phyloP scores from a whole-genome alignment of 768 basidiomycete genomes.

The Mycena metata region DNA sequence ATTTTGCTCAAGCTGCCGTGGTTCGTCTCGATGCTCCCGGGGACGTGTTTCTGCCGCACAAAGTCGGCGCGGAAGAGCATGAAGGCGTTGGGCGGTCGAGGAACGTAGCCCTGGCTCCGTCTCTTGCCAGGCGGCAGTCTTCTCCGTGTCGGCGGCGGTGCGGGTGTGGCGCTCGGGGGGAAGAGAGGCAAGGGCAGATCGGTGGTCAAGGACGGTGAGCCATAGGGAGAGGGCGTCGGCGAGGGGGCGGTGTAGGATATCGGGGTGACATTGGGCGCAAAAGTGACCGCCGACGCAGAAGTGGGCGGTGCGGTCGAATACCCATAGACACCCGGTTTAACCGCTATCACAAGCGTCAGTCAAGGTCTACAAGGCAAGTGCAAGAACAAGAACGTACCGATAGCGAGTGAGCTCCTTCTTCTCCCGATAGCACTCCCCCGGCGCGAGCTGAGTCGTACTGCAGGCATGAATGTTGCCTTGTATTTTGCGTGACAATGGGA shows the following conservation, averaged over 20 bases:
- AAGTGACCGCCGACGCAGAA: slow-evolving; percentile 58
- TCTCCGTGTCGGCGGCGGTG: slow-evolving; percentile 56
- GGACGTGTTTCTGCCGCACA: slow-evolving; percentile 84
- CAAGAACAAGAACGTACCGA: slow-evolving; percentile 33
- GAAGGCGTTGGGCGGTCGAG: slow-evolving; percentile 88
- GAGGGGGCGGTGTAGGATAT: slow-evolving; percentile 57
- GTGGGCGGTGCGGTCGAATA: slow-evolving; percentile 58
- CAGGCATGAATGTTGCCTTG: slow-evolving; percentile 45
- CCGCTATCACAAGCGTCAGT: slow-evolving; percentile 43
- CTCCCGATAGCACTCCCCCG: slow-evolving; percentile 52
- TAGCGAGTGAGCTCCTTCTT: slow-evolving; percentile 48
- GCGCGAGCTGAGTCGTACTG: slow-evolving; percentile 49
- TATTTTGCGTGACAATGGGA: too few relatives aligned
- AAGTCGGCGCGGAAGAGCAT: slow-evolving; percentile 90
- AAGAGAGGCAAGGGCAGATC: slow-evolving; percentile 60
- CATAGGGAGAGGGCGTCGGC: slow-evolving; percentile 39
- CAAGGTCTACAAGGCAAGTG: background rate
- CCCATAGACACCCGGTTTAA: slow-evolving; percentile 69
- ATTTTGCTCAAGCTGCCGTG: slow-evolving; percentile 83
- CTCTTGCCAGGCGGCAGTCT: slow-evolving; percentile 74
- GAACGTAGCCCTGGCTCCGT: slow-evolving; percentile 74
- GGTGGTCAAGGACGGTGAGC: slow-evolving; percentile 47
- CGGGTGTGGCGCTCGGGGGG: slow-evolving; percentile 63
- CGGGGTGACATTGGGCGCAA: slow-evolving; percentile 74
- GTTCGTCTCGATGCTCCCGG: slow-evolving; percentile 82